Evolutionary conservation across 495 filamentous ascomycete genomes (phyloP).

Genomic region (Tuber umbilicatum): DNA sequence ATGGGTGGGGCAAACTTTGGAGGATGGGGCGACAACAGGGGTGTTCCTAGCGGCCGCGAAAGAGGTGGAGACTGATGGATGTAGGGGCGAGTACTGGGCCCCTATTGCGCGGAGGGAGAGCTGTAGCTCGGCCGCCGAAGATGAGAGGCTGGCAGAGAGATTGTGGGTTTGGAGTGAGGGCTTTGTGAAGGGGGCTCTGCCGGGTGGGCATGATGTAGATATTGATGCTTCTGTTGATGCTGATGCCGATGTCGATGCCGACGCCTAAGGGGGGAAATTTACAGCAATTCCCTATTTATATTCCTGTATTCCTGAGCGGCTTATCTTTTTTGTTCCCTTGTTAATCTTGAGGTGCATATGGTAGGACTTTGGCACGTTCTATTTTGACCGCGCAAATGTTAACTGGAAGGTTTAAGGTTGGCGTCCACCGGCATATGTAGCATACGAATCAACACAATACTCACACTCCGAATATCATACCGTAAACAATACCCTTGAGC

Average conservation of each 20-base stretch:
- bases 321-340: not conserved
- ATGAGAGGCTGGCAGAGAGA: conserved; percentile 19
- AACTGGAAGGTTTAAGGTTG: not conserved
- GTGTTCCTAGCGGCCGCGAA: conserved; percentile 39
- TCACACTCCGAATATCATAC: not conserved
- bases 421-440: not conserved
- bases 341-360: not conserved
- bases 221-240: not conserved
- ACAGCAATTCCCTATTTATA: not conserved
- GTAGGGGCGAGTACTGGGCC: conserved; percentile 29
- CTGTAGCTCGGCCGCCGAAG: conserved; percentile 15
- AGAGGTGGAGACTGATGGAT: conserved; percentile 12
- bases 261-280: not conserved
- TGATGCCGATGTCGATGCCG: not conserved
- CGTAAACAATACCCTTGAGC: not conserved
- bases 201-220: not conserved
- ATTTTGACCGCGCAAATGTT: not conserved
- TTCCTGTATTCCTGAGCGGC: not conserved
- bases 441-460: not conserved
- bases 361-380: not conserved
- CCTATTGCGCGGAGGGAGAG: conserved; percentile 21
- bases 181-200: conserved; percentile 5
- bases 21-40: conserved; percentile 45
- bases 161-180: conserved; percentile 28
- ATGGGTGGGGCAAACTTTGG: conserved; percentile 40